Evolutionary conservation across 108 stramenopile species (phyloP), one percentile per base, ranked within the genome.

Genomic region (Fragilaria radians): DNA sequence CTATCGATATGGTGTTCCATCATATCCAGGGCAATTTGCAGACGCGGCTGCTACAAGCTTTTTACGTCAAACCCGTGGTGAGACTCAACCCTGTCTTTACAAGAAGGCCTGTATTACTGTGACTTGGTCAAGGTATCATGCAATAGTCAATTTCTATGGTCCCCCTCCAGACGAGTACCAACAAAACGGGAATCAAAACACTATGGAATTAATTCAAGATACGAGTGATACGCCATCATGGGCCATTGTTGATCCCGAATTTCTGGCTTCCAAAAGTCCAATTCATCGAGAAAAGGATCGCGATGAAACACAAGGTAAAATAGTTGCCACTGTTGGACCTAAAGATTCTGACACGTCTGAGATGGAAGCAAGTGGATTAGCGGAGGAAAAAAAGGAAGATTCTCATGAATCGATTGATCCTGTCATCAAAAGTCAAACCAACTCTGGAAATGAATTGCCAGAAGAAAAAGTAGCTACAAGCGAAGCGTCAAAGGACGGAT

Each of bases 71-170:
- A 42, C n/a, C n/a, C 31, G 28, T 1, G 45, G 28, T 0, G 21
- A 49, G 1, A n/a, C 11, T 0, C 31, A 67, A n/a, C 52, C 52
- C 9, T 54, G 48, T 54, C 45, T 68, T 19, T 79, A 65, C 67
- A 63, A 65, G 48, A 59, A 65, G 18, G 61, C 61, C 5, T 70
- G 69, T 45, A 61, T 79, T 26, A 63, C 69, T 0, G 66, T 79
- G 18, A 66, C 73, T 28, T 79, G 78, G 78, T 57, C 60, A 31
- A 52, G 72, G 28, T 70, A 67, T 52, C 42, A 75, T 22, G 69
- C 63, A 3, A 55, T 79, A 1, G 65, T 61, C 0, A 57, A 65
- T 9, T 52, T 59, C 3, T 79, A 74, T 58, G 73, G 78, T 5
- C 58, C 70, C 21, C 78, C 78, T 22, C 29, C 75, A 5, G 48